A percentile compares a stretch with the other conserved stretches of the same genome.
phyloP scores from a whole-genome alignment of 139 green algal species.

The Chlamydomonas incerta region DNA sequence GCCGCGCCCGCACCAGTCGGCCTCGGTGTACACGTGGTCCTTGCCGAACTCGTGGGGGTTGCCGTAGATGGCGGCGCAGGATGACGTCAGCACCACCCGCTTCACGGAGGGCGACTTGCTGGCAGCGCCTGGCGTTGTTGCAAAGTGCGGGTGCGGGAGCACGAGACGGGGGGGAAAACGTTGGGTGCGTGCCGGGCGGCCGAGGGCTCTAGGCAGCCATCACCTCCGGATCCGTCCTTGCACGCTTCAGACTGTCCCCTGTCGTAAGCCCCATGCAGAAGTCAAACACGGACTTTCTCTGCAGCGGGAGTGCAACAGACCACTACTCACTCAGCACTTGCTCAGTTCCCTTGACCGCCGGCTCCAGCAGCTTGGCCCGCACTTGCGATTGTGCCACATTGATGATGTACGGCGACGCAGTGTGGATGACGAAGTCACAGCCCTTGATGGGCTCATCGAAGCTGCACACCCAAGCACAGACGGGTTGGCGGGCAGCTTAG shows the following conservation, averaged over 20 bases:
- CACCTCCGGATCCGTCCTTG: too few species aligned
- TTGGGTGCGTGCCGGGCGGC: too few species aligned
- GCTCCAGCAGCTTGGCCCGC: conserved; percentile 8
- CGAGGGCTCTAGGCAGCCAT: neutral
- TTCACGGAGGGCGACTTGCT: conserved; percentile 52
- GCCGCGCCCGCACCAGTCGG: conserved; percentile 43
- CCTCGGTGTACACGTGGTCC: conserved; percentile 66
- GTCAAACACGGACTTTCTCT: too few species aligned
- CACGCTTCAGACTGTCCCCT: too few species aligned
- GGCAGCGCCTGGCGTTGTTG: conserved; percentile 53
- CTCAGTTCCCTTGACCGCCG: conserved; percentile 61
- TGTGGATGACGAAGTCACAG: conserved; percentile 68
- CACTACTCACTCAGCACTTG: conserved; percentile 62
- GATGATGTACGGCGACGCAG: conserved; percentile 54
- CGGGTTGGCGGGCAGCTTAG: too few species aligned
- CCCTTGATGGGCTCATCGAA: neutral
- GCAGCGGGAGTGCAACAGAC: neutral
- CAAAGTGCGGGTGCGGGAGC: too few species aligned
- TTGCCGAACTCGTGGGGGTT: conserved; percentile 48
- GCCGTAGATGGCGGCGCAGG: conserved; percentile 55
- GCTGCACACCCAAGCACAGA: neutral
- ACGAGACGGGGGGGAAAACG: too few species aligned
- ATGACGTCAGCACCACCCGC: conserved; percentile 69
- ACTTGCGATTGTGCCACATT: neutral
- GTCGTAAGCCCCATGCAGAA: too few species aligned